A percentile compares a stretch with the other conserved stretches of the same genome.
Conservation (phyloP, 805 yeast genomes). For the Myxozyma geophila region DNA sequence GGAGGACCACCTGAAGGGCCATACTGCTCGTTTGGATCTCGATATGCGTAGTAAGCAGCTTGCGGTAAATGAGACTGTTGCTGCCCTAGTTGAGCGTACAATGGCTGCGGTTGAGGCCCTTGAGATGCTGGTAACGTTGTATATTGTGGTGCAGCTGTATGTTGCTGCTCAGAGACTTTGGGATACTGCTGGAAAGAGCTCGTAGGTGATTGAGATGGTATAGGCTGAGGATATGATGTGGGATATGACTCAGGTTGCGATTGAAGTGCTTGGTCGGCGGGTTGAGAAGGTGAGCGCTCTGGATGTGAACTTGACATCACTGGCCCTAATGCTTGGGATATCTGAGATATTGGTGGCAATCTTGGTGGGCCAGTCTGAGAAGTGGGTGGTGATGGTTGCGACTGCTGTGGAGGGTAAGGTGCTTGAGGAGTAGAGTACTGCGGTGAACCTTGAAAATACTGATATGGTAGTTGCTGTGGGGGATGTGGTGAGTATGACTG, state of each 20-base stretch:
- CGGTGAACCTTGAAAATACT: constrained; percentile 1
- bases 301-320: constrained; percentile 4
- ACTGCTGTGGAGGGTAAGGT: neutral
- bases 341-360: constrained; percentile 31
- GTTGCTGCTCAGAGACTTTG: neutral
- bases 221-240: constrained; percentile 3
- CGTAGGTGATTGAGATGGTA: neutral
- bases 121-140: neutral
- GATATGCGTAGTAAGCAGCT: constrained; percentile 10
- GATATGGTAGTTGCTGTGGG: constrained; percentile 2
- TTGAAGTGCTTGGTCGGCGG: neutral
- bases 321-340: constrained; percentile 16
- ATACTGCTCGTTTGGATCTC: constrained; percentile 15
- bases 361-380: constrained; percentile 7
- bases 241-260: constrained; percentile 4
- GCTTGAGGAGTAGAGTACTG: neutral
- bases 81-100: neutral
- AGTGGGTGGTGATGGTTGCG: neutral
- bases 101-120: neutral
- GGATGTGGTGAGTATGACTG: constrained; percentile 11
- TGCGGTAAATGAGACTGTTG: constrained; percentile 1
- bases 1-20: constrained; percentile 1
- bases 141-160: neutral
- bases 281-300: neutral
- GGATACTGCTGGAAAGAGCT: neutral